Base-by-base conservation (phyloP, 768 basidiomycete species). In the Tricholoma furcatifolium region DNA sequence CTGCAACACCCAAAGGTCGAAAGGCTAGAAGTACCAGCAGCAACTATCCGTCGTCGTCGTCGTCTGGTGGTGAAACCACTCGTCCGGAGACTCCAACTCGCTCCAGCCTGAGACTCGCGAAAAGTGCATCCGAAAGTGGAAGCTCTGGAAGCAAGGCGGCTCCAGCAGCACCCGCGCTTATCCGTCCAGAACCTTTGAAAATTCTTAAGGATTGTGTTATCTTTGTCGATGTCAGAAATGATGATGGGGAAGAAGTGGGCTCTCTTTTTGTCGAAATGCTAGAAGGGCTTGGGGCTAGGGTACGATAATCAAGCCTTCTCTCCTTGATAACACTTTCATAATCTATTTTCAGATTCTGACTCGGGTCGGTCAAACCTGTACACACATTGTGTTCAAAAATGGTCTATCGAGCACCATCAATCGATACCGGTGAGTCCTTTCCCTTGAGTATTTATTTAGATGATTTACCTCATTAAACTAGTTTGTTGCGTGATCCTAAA, bases 141-240 rank as follows among this genome's bases (percentile, higher is more conserved):
- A 38, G 21, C 14, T 54, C 43, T 0, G 62, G 62, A 12, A 63
- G 57, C 8, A 60, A 63, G 30, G 61, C 59, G 10, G 47, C 57
- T 23, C 60, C 66, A 3, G 51, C 30, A 20, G 62, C 55, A 1
- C 56, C 62, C 34, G 45, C 57, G 17, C 57, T 59, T 31, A 69
- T 65, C 43, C 61, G 64, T 54, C 65, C 58, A 20, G 68, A 69
- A 42, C 64, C 70, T 23, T 62, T 85, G 55, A 80, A 78, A 45
- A 75, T 88, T 32, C 71, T 95, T 54, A 83, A 84, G 50, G 80
- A 83, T 11, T 93, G 92, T 50, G 77, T 79, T 2, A 84, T 93
- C 8, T 94, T 91, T 60, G 92, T 95, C 43, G 93, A 95, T 63
- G 90, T 96, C 23, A 83, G 85, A 53, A 91, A 88, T 0, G 90